Base-by-base conservation (phyloP, 176 grass and related monocot genomes). In the Triticum turgidum region DNA sequence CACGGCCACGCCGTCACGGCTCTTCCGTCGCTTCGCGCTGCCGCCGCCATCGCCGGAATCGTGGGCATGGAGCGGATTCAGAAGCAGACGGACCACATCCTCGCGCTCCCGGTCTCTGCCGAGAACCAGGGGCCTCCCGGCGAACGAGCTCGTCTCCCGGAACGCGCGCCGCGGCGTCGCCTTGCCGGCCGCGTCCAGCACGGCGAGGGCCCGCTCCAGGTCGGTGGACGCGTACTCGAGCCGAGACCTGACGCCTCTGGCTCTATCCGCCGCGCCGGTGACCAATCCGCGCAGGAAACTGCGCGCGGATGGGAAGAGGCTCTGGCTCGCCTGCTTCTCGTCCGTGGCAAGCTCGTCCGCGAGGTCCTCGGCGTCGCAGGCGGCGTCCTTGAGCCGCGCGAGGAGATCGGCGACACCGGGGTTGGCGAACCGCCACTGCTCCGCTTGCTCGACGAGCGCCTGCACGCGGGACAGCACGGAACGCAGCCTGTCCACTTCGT, bases 61-160 rank as follows among this genome's bases (percentile, higher is more conserved):
- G 6, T 11, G 49, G 20, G 9, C 49, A 38, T 29, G 35, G 24
- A 5, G 33, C 13, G 76, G 14, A 18, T 72, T 33, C 63, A 85
- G 42, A 13, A 89, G 42, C 1, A 89, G 67, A 2, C 69, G 29
- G 17, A 89, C 69, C 37, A 81, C 37, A 1, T 35, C 66, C 29
- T 73, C 73, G 9, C 39, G 63, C 65, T 89, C 88, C 14, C 39
- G 35, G 29, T 89, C 82, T 65, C 88, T 76, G 73, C 88, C 82
- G 13, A 86, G 56, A 25, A 89, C 45, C 20, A 64, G 34, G 22
- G 51, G 15, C 61, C 64, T 69, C 18, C 45, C 38, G 29, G 76
- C 39, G 38, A 80, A 79, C 22, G 88, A 86, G 18, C 75, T 89
- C 4, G 88, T 86, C 58, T 64, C 73, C 13, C 74, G 34, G 63